Conservation (phyloP, 495 filamentous ascomycete species). For the Aeminium ludgeri region DNA sequence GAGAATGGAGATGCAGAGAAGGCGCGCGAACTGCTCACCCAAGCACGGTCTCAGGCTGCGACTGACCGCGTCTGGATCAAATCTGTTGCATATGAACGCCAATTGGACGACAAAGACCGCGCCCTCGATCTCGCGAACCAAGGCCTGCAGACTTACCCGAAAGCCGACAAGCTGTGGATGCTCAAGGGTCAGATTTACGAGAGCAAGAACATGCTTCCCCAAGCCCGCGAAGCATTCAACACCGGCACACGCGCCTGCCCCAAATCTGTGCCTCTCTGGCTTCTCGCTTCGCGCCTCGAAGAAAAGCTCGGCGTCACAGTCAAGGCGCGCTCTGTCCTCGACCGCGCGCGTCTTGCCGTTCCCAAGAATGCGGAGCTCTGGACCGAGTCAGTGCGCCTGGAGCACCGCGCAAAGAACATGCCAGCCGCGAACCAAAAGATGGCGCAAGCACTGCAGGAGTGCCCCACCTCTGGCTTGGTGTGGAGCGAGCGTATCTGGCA, state of each 20-base stretch:
- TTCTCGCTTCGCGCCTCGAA: conserved; percentile 73
- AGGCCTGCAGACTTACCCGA: conserved; percentile 75
- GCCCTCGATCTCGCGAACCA: conserved; percentile 77
- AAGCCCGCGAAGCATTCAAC: conserved; percentile 81
- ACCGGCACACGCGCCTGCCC: conserved; percentile 77
- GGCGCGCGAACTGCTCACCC: conserved; percentile 61
- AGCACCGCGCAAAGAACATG: conserved; percentile 72
- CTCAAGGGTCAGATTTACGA: conserved; percentile 98
- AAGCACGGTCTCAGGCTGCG: conserved; percentile 67
- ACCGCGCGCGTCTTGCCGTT: conserved; percentile 69
- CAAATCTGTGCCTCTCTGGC: conserved; percentile 70
- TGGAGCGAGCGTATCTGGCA: conserved; percentile 93
- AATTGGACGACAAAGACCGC: conserved; percentile 50
- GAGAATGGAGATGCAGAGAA: conserved; percentile 65
- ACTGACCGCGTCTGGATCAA: conserved; percentile 97
- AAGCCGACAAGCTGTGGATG: conserved; percentile 84
- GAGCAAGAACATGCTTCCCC: conserved; percentile 50
- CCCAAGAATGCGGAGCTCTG: conserved; percentile 76
- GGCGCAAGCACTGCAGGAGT: conserved; percentile 81
- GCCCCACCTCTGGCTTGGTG: conserved; percentile 72
- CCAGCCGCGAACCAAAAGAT: conserved; percentile 74
- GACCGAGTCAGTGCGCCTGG: conserved; percentile 80
- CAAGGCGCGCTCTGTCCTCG: conserved; percentile 81
- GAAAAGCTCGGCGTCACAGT: conserved; percentile 70
- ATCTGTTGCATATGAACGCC: conserved; percentile 77